Base-by-base conservation (phyloP, 257 asterid species). In the Cinchona pubescens region DNA sequence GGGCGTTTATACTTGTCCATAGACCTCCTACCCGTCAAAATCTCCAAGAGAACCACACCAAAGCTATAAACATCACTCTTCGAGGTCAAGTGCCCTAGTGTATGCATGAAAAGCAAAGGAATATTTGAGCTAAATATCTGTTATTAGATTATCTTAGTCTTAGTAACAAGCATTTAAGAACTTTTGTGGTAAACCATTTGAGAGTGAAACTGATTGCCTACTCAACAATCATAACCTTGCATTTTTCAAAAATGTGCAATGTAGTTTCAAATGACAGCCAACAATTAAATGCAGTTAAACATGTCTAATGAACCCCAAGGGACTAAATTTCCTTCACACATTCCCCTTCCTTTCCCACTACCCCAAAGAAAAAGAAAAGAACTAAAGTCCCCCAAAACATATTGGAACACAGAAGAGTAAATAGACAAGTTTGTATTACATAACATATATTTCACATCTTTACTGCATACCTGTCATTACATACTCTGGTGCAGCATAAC, bases 401-500 rank as follows among this genome's bases (percentile, higher is more conserved):
- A 19, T 16, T 34, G 27, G 38, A 63, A 63, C 32, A 46, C 23
- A 8, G 46, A 35, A 34, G 29, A 63, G 27, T 16, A 1, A 63
- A 63, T 34, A 63, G n/a, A 35, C 3, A 23, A 34, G 49, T 21
- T 21, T 21, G 23, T 53, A 53, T 21, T 19, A 1, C 10, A 23
- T 32, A 18, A 11, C 45, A 4, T 16, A 23, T 2, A 0, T 1
- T 34, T 1, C 25, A 34, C 23, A 70, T 42, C 3, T 19, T 51
- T 71, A 30, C 8, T 35, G 34, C n/a, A 16, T 88, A 93, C 98
- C 98, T 84, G 98, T 94, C 98, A 94, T 90, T 46, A 94, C 98
- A 59, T 94, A 94, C 73, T 94, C 98, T 0, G 98, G 98, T 69
- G 98, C 97, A 70, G 97, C 98, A 40, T 94, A 94, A 80, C 98